Percentiles rank a stretch among this genome's conserved stretches.
Conservation (phyloP, 805 yeast species). For the Pichia cephalocereana region DNA sequence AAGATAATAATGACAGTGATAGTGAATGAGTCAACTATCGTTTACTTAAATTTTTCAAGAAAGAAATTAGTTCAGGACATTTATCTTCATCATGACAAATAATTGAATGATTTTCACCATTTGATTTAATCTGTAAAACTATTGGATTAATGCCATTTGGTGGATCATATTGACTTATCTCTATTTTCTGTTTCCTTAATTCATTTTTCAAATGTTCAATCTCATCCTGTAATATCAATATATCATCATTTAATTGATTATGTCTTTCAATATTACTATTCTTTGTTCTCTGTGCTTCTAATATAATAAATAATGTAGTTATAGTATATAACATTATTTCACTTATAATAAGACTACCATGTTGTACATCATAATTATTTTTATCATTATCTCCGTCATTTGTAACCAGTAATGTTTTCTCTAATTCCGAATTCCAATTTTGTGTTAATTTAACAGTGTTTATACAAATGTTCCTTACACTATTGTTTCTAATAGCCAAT, state of each 20-base stretch:
- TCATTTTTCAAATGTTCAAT: conserved; percentile 47
- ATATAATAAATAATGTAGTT: conserved; percentile 67
- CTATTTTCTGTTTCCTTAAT: conserved; percentile 30
- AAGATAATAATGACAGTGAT: neutral
- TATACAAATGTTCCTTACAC: conserved; percentile 55
- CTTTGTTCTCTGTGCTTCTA: conserved; percentile 60
- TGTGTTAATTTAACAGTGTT: conserved; percentile 65
- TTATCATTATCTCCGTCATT: neutral
- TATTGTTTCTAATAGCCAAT: conserved; percentile 66
- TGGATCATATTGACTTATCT: conserved; percentile 34
- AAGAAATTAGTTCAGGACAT: neutral
- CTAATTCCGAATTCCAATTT: conserved; percentile 24
- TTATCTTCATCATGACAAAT: neutral
- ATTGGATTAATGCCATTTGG: conserved; percentile 37
- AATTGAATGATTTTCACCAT: conserved; percentile 10
- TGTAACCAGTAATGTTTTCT: neutral
- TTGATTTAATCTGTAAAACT: conserved; percentile 30
- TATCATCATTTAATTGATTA: conserved; percentile 65
- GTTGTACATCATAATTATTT: neutral
- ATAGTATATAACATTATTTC: conserved; percentile 72
- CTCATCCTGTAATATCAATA: conserved; percentile 59
- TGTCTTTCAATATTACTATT: conserved; percentile 53
- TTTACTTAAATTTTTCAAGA: neutral
- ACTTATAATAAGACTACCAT: conserved; percentile 30
- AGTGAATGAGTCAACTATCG: neutral